Conservation (phyloP, 345 rosid genomes). For the Salix purpurea region DNA sequence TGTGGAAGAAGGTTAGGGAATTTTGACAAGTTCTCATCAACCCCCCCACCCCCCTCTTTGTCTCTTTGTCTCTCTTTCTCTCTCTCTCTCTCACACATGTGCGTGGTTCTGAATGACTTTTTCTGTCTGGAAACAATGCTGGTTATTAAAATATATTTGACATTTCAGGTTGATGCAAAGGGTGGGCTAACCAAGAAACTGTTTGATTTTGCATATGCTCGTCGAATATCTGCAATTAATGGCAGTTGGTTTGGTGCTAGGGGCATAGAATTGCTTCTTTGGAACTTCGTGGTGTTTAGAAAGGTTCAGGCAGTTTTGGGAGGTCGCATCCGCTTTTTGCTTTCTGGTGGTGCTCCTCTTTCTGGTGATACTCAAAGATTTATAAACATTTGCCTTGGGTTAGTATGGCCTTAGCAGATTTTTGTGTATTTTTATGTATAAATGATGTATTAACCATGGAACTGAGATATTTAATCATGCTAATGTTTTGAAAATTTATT, state of each 20-base stretch:
- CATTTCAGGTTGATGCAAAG: slow-evolving; percentile 68
- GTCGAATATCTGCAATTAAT: slow-evolving; percentile 84
- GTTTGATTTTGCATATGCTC: slow-evolving; percentile 86
- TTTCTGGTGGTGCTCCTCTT: slow-evolving; percentile 99
- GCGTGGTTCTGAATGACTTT: not conserved
- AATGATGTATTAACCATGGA: slow-evolving; percentile 2
- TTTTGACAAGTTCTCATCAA: not conserved
- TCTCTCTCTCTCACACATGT: not conserved
- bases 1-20: slow-evolving; percentile 72
- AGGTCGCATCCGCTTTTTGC: slow-evolving; percentile 84
- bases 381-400: slow-evolving; percentile 97
- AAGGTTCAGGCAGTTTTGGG: slow-evolving; percentile 86
- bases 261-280: slow-evolving; percentile 78
- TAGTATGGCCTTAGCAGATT: slow-evolving; percentile 29
- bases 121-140: not conserved
- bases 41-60: too few species aligned
- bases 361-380: slow-evolving; percentile 97
- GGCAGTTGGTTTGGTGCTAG: slow-evolving; percentile 98
- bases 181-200: slow-evolving; percentile 75
- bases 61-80: not conserved
- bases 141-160: slow-evolving; percentile 13
- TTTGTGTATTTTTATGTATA: slow-evolving; percentile 12
- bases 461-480: not conserved
- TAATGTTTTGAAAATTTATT: not conserved
- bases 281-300: slow-evolving; percentile 81